phyloP scores from a whole-genome alignment of 192 early-diverging fungal species.

The Lobosporangium transversale region DNA sequence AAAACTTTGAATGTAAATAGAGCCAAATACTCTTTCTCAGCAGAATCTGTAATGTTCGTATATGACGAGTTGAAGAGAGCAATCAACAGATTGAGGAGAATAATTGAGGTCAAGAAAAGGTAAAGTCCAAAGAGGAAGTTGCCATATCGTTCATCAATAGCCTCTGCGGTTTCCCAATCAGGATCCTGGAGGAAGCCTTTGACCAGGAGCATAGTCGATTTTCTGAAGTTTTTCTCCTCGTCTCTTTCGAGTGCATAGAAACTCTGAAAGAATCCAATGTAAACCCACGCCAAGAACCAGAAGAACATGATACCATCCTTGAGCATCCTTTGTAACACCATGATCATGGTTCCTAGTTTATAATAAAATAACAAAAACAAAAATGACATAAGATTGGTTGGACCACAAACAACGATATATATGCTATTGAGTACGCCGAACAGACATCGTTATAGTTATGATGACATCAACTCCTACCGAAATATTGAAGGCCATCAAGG shows the following conservation, averaged over 20 bases:
- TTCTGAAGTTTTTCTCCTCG: conserved; percentile 14
- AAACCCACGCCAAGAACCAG: conserved; percentile 54
- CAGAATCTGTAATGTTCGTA: conserved; percentile 50
- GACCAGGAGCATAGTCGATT: conserved; percentile 26
- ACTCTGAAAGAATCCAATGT: conserved; percentile 50
- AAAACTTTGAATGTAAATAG: conserved; percentile 55
- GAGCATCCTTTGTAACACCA: conserved; percentile 55
- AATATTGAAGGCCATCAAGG: conserved; percentile 49
- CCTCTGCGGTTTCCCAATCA: conserved; percentile 36
- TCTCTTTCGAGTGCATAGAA: conserved; percentile 37
- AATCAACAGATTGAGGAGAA: conserved; percentile 53
- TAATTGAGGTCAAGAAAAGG: conserved; percentile 50
- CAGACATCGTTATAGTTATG: too few species aligned
- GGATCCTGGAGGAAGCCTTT: conserved; percentile 53
- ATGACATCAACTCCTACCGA: conserved; percentile 50
- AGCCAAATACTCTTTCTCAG: conserved; percentile 51
- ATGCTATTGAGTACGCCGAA: too few species aligned
- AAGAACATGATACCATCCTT: conserved; percentile 58
- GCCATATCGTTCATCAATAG: conserved; percentile 17
- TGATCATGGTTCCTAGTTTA: conserved; percentile 48
- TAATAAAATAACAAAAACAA: neutral
- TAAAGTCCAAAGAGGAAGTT: conserved; percentile 46
- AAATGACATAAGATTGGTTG: too few species aligned
- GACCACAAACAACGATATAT: too few species aligned
- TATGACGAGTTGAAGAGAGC: conserved; percentile 59